Percentiles rank a stretch among this genome's conserved stretches.
phyloP scores from a whole-genome alignment of 2,329 filamentous ascomycete species.

The Purpureocillium takamizusanense region DNA sequence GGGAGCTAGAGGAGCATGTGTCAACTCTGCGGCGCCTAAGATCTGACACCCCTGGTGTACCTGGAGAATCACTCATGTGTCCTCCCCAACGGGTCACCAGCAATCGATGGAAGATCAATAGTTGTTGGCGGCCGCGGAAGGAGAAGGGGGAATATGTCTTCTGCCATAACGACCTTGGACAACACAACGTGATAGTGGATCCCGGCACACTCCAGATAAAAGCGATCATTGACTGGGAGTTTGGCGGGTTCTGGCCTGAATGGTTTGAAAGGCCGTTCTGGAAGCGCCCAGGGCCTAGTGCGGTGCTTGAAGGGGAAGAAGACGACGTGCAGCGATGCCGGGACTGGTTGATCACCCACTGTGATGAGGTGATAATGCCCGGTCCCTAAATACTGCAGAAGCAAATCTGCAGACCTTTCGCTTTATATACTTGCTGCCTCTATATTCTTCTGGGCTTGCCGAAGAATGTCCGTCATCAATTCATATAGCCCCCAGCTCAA shows the following conservation, averaged over 20 bases:
- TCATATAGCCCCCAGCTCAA: too few species aligned
- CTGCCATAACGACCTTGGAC: conserved; percentile 7
- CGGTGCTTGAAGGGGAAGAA: conserved; percentile 5
- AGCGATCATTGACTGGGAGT: conserved; percentile 26
- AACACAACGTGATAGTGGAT: conserved; percentile 9
- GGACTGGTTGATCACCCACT: conserved; percentile 2
- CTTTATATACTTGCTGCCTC: too few species aligned
- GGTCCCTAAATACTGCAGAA: too few species aligned
- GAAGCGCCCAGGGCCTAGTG: conserved; percentile 8
- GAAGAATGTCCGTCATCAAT: too few species aligned
- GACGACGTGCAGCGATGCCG: conserved; percentile 5
- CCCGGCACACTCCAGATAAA: conserved; percentile 16
- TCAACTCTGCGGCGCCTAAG: background rate
- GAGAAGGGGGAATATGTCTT: conserved; percentile 8
- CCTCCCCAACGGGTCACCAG: conserved; percentile 5
- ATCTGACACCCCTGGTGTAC: conserved; percentile 7
- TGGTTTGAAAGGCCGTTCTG: conserved; percentile 12
- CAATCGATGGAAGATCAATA: conserved; percentile 5
- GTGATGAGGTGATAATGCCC: conserved; percentile 4
- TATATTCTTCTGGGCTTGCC: too few species aligned
- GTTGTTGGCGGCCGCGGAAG: conserved; percentile 4
- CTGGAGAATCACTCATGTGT: conserved; percentile 5
- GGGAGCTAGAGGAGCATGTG: conserved; percentile 2
- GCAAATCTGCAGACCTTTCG: too few species aligned
- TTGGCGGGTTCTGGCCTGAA: conserved; percentile 19